Evolutionary conservation across 805 yeast species (phyloP), one percentile per base, ranked within the genome.

Genomic region (Hanseniaspora pseudoguilliermondii): DNA sequence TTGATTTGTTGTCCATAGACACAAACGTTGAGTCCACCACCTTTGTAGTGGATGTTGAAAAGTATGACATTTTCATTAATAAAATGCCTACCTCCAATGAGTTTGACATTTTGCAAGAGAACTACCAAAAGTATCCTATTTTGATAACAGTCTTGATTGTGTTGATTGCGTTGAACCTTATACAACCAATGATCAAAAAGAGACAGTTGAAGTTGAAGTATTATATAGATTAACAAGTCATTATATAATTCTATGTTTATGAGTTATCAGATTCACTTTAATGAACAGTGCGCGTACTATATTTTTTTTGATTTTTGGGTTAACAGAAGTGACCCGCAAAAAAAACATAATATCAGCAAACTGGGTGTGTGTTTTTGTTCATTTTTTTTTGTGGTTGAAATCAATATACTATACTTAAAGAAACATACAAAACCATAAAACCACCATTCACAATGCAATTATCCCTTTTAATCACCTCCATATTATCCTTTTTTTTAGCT

Each of bases 21-120:
- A 85, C 97, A 0, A 75, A 78, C 41, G 71, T 89, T 52, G 97
- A 91, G 69, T 86, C 95, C 1, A 89, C 97, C 0, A 74, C 84
- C 18, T 74, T 86, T 20, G 77, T 86, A 0, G 82, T 93, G 59
- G 73, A 77, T 39, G 69, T 80, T 47, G 86, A 84, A 20, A 36
- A 36, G n/a, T 68, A 74, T n/a, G 95, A 87, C 64, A 66, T 84
- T 7, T 90, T 86, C 70, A 86, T 90, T 64, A 83, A 95, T 0
- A 74, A 80, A 57, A 75, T 85, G 18, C 77, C 84, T 51, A 96
- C 97, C 0, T 86, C 96, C 0, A 78, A 79, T 44, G 86, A 87
- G 41, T 90, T 86, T 69, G 98, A 91, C 69, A 73, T 79, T 51
- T 74, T 91, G 66, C 78, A 82, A 27, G 70, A 75, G 34, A 73